Evolutionary conservation across 352 stramenopile genomes (phyloP).

Genomic region (Plasmopara viticola): DNA sequence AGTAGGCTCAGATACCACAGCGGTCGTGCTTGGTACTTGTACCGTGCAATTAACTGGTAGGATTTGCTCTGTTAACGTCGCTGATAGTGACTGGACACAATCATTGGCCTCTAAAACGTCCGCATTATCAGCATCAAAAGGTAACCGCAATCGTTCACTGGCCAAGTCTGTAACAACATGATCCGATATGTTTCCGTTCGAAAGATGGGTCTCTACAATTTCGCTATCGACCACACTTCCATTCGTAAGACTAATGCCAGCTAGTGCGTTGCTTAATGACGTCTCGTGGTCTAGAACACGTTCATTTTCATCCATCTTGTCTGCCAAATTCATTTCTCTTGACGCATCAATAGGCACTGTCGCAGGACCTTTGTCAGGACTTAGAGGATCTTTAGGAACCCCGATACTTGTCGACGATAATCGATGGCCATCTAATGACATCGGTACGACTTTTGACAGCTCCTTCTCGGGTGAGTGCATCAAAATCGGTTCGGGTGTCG

Average conservation of each 20-base stretch:
- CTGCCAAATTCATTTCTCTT: not conserved
- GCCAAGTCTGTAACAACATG: not conserved
- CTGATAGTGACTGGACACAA: conserved; percentile 5
- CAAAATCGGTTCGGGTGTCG: conserved; percentile 16
- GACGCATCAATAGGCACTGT: not conserved
- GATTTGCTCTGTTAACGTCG: not conserved
- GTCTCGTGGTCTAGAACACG: conserved; percentile 8
- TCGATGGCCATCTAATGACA: conserved; percentile 5
- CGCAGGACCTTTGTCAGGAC: not conserved
- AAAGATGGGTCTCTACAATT: not conserved
- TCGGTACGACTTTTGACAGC: conserved; percentile 13
- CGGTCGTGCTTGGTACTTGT: not conserved
- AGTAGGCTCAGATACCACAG: not conserved
- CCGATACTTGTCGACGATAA: conserved; percentile 5
- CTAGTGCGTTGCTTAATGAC: conserved; percentile 8
- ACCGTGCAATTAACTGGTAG: not conserved
- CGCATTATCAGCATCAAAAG: conserved; percentile 14
- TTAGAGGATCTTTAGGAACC: not conserved
- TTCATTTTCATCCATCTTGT: conserved; percentile 4
- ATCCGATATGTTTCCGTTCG: not conserved
- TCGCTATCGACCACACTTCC: not conserved
- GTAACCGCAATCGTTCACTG: not conserved
- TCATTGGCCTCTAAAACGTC: not conserved
- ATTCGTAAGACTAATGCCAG: conserved; percentile 20
- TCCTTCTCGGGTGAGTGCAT: conserved; percentile 25